Evolutionary conservation across 768 basidiomycete species (phyloP).

Genomic region (Boletus sp.): DNA sequence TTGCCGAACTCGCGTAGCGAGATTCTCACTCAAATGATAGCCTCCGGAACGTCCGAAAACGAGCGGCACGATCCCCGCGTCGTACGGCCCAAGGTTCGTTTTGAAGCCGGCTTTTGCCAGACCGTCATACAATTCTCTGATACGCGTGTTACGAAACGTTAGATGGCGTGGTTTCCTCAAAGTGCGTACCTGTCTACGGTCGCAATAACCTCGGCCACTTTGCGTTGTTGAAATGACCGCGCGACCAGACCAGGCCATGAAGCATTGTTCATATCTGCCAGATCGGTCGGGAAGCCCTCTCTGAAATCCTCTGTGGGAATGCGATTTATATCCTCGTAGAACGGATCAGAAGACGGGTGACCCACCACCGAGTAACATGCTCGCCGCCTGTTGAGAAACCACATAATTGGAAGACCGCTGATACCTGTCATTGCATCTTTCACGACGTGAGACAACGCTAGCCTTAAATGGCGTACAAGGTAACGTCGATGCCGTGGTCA

Average conservation of each 20-base stretch:
- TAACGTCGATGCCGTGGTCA: conserved; percentile 21
- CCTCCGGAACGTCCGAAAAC: conserved; percentile 29
- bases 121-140: conserved; percentile 33
- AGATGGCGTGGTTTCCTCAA: neutral
- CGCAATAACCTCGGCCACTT: neutral
- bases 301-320: neutral
- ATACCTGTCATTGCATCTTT: neutral
- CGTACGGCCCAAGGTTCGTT: conserved; percentile 28
- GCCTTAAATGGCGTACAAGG: conserved; percentile 5
- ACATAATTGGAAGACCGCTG: conserved; percentile 2
- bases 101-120: conserved; percentile 33
- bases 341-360: neutral
- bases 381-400: neutral
- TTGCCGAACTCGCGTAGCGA: neutral
- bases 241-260: conserved; percentile 4
- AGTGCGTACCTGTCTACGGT: conserved; percentile 1
- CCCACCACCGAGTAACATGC: conserved; percentile 3
- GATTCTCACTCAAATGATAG: conserved; percentile 28
- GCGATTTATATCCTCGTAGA: neutral
- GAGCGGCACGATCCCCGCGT: conserved; percentile 31
- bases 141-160: neutral
- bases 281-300: conserved; percentile 5
- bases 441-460: neutral
- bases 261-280: conserved; percentile 1
- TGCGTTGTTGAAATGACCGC: conserved; percentile 4